Evolutionary conservation across 305 asterid genomes (phyloP).

Genomic region (Fraxinus sp.): DNA sequence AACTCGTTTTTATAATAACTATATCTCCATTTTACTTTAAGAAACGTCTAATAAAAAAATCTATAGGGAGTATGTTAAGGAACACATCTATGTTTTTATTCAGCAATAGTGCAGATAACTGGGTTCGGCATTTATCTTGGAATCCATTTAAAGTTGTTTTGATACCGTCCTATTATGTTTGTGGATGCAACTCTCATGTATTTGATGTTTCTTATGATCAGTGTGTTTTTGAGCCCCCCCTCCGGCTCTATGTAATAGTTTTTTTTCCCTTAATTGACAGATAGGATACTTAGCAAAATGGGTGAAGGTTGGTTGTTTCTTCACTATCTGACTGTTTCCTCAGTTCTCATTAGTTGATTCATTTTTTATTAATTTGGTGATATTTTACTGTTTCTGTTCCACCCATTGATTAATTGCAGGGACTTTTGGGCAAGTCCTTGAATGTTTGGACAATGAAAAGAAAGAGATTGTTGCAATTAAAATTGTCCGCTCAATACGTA

Average conservation of each 20-base stretch:
- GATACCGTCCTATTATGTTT: not conserved
- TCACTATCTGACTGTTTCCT: conserved; percentile 11
- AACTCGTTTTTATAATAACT: not conserved
- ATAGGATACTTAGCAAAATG: conserved; percentile 83
- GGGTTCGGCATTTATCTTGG: not conserved
- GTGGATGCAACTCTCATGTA: not conserved
- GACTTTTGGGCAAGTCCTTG: conserved; percentile 88
- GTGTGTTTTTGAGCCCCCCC: not conserved
- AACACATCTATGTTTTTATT: not conserved
- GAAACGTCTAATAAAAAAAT: not conserved
- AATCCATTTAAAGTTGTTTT: not conserved
- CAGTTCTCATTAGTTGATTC: conserved; percentile 4
- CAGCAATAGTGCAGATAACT: not conserved
- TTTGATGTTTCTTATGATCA: conserved; percentile 12
- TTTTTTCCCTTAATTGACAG: conserved; percentile 44
- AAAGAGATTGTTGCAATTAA: conserved; percentile 73
- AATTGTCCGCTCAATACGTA: conserved; percentile 75
- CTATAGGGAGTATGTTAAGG: not conserved
- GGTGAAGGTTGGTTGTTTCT: conserved; percentile 82
- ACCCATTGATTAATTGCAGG: conserved; percentile 45
- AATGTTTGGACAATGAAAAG: conserved; percentile 76
- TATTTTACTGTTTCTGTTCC: conserved; percentile 6
- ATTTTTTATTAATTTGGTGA: conserved; percentile 18
- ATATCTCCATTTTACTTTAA: not conserved
- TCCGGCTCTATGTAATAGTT: conserved; percentile 18